Evolutionary conservation across 495 filamentous ascomycete genomes (phyloP).

Genomic region (Barbatosphaeria neglecta): DNA sequence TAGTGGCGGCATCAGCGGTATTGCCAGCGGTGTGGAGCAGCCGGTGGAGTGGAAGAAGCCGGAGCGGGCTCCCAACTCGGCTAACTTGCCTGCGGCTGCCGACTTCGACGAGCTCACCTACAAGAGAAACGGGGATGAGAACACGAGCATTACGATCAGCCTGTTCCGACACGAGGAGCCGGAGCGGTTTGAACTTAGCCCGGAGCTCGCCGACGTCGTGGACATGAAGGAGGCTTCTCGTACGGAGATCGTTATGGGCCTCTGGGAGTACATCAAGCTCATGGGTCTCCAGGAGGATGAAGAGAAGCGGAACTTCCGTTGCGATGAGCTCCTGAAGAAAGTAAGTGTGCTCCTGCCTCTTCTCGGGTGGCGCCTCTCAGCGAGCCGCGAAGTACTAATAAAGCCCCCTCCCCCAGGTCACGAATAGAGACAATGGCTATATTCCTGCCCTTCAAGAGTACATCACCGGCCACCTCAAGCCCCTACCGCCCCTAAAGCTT

Average conservation of each 20-base stretch:
- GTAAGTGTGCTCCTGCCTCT: constrained; percentile 42
- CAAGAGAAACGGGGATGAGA: constrained; percentile 83
- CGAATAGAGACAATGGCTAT: constrained; percentile 63
- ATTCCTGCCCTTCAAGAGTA: constrained; percentile 81
- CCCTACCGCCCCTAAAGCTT: constrained; percentile 73
- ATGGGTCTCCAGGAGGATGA: constrained; percentile 85
- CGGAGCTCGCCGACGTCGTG: constrained; percentile 69
- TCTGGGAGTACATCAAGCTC: constrained; percentile 90
- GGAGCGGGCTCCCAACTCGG: constrained; percentile 39
- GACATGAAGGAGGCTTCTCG: constrained; percentile 81
- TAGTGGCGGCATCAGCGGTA: no score
- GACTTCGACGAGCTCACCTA: constrained; percentile 91
- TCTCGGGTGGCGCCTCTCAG: neutral
- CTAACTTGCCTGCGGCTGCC: constrained; percentile 40
- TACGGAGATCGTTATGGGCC: constrained; percentile 71
- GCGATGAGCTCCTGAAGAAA: constrained; percentile 66
- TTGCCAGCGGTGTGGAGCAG: constrained; percentile 34
- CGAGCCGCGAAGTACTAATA: neutral
- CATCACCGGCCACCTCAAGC: constrained; percentile 60
- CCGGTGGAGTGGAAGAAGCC: constrained; percentile 64
- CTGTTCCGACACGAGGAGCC: constrained; percentile 74
- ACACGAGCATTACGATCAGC: constrained; percentile 82
- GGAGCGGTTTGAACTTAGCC: constrained; percentile 68
- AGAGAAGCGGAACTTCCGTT: constrained; percentile 81
- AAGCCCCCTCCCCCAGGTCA: constrained; percentile 45